Evolutionary conservation across 495 filamentous ascomycete species (phyloP).

Genomic region (Xylaria telfairii): DNA sequence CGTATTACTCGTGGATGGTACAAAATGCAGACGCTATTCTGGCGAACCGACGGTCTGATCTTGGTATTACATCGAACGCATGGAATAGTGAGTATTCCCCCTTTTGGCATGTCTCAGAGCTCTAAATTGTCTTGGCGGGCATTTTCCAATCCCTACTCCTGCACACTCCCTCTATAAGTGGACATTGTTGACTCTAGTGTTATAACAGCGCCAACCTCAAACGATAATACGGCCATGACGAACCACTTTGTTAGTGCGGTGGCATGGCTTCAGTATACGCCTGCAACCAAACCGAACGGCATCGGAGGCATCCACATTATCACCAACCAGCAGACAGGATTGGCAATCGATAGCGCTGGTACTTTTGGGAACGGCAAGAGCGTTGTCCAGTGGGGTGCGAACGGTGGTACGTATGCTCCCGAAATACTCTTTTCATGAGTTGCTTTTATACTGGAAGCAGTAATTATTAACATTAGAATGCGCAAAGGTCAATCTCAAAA

Average conservation of each 20-base stretch:
- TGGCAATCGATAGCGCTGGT: not conserved
- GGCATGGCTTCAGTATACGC: slow-evolving; percentile 4
- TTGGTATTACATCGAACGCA: slow-evolving; percentile 23
- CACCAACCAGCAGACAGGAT: not conserved
- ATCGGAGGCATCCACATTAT: not conserved
- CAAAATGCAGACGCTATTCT: slow-evolving; percentile 29
- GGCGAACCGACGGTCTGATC: slow-evolving; percentile 21
- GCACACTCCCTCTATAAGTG: too few relatives aligned
- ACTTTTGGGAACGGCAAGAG: not conserved
- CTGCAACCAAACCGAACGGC: not conserved
- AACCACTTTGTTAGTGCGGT: slow-evolving; percentile 2
- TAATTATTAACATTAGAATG: too few relatives aligned
- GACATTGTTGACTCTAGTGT: too few relatives aligned
- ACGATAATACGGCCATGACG: not conserved
- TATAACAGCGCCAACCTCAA: not conserved
- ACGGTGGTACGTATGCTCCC: not conserved
- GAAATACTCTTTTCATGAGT: too few relatives aligned
- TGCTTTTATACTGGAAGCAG: too few relatives aligned
- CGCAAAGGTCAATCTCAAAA: too few relatives aligned
- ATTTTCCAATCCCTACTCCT: too few relatives aligned
- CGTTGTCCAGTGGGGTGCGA: not conserved
- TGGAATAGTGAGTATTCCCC: too few relatives aligned
- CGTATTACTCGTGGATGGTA: slow-evolving; percentile 24
- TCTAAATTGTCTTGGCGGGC: too few relatives aligned
- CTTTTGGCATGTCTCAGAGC: too few relatives aligned